Conservation (phyloP, 441 rosid species). For the Omphalea diandra region DNA sequence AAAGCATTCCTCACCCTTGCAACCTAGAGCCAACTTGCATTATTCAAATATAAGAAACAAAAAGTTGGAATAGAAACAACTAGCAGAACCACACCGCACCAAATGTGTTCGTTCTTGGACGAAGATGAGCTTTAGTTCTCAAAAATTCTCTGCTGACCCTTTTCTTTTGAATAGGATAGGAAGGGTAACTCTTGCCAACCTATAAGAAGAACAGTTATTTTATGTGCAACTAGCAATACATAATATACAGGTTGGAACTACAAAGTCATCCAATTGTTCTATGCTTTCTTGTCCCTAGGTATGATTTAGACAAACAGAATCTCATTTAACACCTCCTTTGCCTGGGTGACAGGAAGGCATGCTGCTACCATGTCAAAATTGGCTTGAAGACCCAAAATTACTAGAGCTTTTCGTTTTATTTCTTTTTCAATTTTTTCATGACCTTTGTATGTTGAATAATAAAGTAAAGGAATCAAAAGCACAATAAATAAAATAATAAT, state of each 20-base stretch:
- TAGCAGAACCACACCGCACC: conserved; percentile 65
- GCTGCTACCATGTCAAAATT: not conserved
- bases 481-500: not conserved
- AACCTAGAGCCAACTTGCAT: conserved; percentile 50
- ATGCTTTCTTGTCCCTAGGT: too few species aligned
- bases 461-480: not conserved
- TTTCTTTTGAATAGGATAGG: conserved; percentile 95
- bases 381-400: not conserved
- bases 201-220: conserved; percentile 23
- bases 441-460: not conserved
- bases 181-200: conserved; percentile 90
- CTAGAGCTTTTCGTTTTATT: not conserved
- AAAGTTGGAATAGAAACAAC: conserved; percentile 1
- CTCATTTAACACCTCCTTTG: not conserved
- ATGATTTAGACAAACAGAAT: not conserved
- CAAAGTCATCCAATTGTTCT: not conserved
- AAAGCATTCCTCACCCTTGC: conserved; percentile 95
- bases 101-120: conserved; percentile 94
- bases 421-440: not conserved
- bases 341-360: not conserved
- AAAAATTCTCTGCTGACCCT: conserved; percentile 86
- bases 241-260: not conserved
- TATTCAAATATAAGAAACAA: conserved; percentile 17
- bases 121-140: conserved; percentile 96
- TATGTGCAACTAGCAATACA: conserved; percentile 8